A percentile compares a stretch with the other conserved stretches of the same genome.
These are phyloP conservation scores for Syncephalastrum monosporum DNA, from an alignment of 371 early-diverging fungal species.

Conservation along the genomic window DNA sequence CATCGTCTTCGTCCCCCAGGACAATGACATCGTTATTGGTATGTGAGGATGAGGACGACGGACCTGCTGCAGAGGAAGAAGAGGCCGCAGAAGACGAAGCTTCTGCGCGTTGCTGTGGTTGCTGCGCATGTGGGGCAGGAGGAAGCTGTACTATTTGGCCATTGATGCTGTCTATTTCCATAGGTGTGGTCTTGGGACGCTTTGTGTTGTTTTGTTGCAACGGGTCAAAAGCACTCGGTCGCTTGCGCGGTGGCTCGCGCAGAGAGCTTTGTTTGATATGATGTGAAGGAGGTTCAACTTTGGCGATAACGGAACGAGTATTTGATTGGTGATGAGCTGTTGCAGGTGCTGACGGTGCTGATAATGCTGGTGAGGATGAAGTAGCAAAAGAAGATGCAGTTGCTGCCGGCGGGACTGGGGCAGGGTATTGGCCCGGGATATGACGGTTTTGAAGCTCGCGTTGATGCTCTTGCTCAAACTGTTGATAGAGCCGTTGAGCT, in stretches of 20 bases:
- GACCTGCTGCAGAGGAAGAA: too few species aligned
- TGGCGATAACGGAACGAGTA: too few species aligned
- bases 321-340: not conserved
- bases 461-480: not conserved
- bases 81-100: not conserved
- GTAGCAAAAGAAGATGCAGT: not conserved
- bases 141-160: not conserved
- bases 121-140: not conserved
- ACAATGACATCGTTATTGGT: not conserved
- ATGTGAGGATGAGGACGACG: not conserved
- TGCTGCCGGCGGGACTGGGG: not conserved
- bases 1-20: conserved; percentile 9
- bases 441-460: not conserved
- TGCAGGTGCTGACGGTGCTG: not conserved
- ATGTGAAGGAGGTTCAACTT: too few species aligned
- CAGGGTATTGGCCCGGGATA: too few species aligned
- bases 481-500: not conserved
- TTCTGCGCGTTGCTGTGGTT: not conserved
- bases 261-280: too few species aligned
- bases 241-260: too few species aligned
- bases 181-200: too few species aligned
- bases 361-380: conserved; percentile 1
- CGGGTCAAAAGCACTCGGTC: too few species aligned
- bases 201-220: too few species aligned
- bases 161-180: not conserved